phyloP scores from a whole-genome alignment of 148 eudicot species.

The Fagopyrum esculentum region DNA sequence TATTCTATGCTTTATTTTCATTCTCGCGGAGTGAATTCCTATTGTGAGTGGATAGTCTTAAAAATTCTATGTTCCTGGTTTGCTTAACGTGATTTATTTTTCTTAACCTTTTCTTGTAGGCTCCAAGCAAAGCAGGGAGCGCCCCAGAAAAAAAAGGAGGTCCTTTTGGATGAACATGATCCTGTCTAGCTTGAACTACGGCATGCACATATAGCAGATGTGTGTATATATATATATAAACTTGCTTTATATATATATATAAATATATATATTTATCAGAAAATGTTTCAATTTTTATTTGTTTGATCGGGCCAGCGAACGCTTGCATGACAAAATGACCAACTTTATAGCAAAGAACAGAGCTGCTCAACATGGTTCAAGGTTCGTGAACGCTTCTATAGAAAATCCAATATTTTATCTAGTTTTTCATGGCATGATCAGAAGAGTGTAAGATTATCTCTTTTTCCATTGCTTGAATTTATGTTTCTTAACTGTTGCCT shows the following conservation, averaged over 20 bases:
- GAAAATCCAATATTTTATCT: background rate
- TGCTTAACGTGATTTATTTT: background rate
- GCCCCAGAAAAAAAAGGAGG: conserved; percentile 80
- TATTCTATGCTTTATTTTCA: too few relatives aligned
- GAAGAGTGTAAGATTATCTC: too few relatives aligned
- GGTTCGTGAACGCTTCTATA: conserved; percentile 34
- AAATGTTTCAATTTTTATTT: conserved; percentile 25
- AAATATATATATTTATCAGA: too few relatives aligned
- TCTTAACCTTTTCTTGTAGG: conserved; percentile 32
- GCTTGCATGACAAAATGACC: too few relatives aligned
- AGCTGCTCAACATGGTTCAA: conserved; percentile 53
- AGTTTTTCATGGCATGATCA: background rate
- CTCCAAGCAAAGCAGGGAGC: conserved; percentile 72
- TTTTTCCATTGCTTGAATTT: background rate
- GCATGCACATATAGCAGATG: conserved; percentile 87
- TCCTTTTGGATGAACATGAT: conserved; percentile 93
- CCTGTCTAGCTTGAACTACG: conserved; percentile 95
- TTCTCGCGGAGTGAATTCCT: too few relatives aligned
- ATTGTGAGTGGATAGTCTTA: too few relatives aligned
- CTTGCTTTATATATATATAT: background rate
- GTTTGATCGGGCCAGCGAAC: background rate
- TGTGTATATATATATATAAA: too few relatives aligned
- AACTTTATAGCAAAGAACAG: too few relatives aligned
- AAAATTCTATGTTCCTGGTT: conserved; percentile 10
- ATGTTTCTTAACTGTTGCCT: background rate